Percentiles rank a stretch among this genome's conserved stretches.
Evolutionary conservation across 2,329 filamentous ascomycete species (phyloP).

Genomic region (Penicillium sp.): DNA sequence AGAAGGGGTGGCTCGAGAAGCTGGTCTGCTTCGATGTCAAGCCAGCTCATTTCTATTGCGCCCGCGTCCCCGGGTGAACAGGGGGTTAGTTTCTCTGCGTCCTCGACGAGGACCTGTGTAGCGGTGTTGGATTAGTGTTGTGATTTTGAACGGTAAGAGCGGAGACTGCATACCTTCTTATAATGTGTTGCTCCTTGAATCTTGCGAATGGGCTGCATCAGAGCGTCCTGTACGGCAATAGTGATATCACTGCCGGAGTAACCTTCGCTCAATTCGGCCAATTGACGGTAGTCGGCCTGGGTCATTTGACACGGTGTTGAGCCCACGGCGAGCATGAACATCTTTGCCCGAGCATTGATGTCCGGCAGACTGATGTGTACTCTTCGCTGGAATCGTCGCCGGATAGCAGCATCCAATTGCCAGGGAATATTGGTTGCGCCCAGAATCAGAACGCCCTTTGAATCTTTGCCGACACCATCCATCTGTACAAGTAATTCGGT

Average conservation of each 20-base stretch:
- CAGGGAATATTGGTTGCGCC: slow-evolving; percentile 98
- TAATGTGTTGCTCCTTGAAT: slow-evolving; percentile 98
- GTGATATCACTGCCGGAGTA: slow-evolving; percentile 95
- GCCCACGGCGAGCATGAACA: slow-evolving; percentile 96
- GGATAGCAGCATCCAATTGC: slow-evolving; percentile 95
- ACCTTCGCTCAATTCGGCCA: slow-evolving; percentile 81
- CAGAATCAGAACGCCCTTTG: slow-evolving; percentile 85
- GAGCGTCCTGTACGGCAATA: slow-evolving; percentile 90
- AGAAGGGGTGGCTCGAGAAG: slow-evolving; percentile 81
- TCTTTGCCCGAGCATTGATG: slow-evolving; percentile 76
- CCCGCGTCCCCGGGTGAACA: slow-evolving; percentile 88
- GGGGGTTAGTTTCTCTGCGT: slow-evolving; percentile 62
- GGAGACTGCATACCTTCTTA: slow-evolving; percentile 63
- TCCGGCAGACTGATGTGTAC: slow-evolving; percentile 96
- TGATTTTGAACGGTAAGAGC: slow-evolving; percentile 21
- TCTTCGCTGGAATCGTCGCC: slow-evolving; percentile 89
- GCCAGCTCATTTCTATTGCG: slow-evolving; percentile 91
- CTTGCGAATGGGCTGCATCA: slow-evolving; percentile 96
- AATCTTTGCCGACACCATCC: slow-evolving; percentile 97
- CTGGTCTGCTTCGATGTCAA: slow-evolving; percentile 76
- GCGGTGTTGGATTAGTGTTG: background rate
- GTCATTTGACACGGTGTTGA: slow-evolving; percentile 83
- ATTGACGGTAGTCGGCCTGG: slow-evolving; percentile 69
- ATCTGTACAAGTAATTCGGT: slow-evolving; percentile 98
- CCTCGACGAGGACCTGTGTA: slow-evolving; percentile 68